Evolutionary conservation across 2,329 filamentous ascomycete genomes (phyloP).

Genomic region (Clarireedia hainanense): DNA sequence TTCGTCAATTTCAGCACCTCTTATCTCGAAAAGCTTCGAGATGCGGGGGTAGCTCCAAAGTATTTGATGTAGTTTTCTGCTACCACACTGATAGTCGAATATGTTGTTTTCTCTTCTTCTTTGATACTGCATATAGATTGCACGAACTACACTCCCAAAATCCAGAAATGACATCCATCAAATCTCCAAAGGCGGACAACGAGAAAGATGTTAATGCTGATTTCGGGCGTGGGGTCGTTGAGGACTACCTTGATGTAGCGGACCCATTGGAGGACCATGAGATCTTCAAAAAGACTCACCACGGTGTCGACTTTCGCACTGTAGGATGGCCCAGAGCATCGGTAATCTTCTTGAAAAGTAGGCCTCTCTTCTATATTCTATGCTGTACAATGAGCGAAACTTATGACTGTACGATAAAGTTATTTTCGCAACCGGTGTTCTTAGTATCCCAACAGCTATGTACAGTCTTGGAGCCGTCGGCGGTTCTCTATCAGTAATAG

Average conservation of each 20-base stretch:
- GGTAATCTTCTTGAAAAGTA: slow-evolving; percentile 27
- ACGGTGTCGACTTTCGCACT: slow-evolving; percentile 37
- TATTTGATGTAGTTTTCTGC: no score
- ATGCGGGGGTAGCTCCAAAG: no score
- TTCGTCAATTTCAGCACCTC: no score
- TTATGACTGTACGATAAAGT: slow-evolving; percentile 17
- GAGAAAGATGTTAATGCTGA: slow-evolving; percentile 12
- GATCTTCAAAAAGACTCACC: slow-evolving; percentile 37
- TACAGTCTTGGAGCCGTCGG: slow-evolving; percentile 35
- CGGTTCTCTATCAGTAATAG: slow-evolving; percentile 34
- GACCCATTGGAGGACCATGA: slow-evolving; percentile 28
- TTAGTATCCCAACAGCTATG: slow-evolving; percentile 35
- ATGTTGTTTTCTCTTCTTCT: no score
- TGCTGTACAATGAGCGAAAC: no score
- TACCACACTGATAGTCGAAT: no score
- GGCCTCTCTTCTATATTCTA: slow-evolving; percentile 28
- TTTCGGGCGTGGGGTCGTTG: slow-evolving; percentile 15
- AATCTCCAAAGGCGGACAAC: slow-evolving; percentile 16
- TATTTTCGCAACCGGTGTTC: slow-evolving; percentile 34
- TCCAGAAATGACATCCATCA: slow-evolving; percentile 9
- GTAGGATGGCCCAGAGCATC: slow-evolving; percentile 27
- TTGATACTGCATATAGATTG: no score
- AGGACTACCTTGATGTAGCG: slow-evolving; percentile 23
- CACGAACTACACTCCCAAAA: no score
- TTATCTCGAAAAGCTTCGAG: no score